Conservation (phyloP, 768 basidiomycete genomes). For the Lactarius sanguifluus region DNA sequence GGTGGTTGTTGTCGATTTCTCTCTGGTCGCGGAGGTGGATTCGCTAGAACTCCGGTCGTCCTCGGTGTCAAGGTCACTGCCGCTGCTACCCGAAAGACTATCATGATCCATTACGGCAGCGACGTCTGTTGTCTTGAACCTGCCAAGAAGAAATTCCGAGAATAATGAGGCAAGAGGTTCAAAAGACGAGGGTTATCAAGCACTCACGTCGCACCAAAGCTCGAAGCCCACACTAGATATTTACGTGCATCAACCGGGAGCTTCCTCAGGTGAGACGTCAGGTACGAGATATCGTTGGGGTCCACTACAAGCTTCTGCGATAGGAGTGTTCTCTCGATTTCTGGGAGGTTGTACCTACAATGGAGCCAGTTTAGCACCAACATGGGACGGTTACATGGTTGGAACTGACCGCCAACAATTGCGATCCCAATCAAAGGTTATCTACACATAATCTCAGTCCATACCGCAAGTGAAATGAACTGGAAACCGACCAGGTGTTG, state of each 20-base stretch:
- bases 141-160: constrained; percentile 31
- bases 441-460: constrained; percentile 40
- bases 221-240: constrained; percentile 68
- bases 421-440: constrained; percentile 60
- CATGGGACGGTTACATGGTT: background rate
- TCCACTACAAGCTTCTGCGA: constrained; percentile 52
- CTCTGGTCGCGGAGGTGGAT: constrained; percentile 48
- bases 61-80: constrained; percentile 46
- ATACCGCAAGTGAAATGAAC: constrained; percentile 6
- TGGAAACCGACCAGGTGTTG: constrained; percentile 54
- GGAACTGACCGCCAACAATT: constrained; percentile 64
- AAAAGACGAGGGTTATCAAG: background rate
- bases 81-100: constrained; percentile 53
- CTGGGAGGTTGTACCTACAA: constrained; percentile 52
- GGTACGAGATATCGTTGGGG: constrained; percentile 61
- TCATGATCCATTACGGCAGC: constrained; percentile 75
- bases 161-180: background rate
- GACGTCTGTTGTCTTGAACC: constrained; percentile 73
- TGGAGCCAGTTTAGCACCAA: background rate
- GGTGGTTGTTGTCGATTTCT: constrained; percentile 39
- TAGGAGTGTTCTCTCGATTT: constrained; percentile 55
- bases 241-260: constrained; percentile 64
- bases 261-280: constrained; percentile 57
- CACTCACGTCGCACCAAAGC: constrained; percentile 69
- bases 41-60: constrained; percentile 55